Conservation (phyloP, 345 rosid species). For the Aquilaria malaccensis region DNA sequence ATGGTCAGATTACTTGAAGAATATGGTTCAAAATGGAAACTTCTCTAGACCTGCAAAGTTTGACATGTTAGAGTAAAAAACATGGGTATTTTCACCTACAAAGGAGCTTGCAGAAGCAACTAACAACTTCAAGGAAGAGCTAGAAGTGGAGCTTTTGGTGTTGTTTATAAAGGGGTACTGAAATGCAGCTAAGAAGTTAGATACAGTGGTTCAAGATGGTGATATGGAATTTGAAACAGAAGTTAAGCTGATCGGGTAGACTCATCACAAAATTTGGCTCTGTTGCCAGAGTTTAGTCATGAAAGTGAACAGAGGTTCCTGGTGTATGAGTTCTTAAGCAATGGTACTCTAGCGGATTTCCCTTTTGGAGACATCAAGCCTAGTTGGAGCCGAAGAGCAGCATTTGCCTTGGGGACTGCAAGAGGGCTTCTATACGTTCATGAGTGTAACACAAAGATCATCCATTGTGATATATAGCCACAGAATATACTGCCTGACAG, state of each 20-base stretch:
- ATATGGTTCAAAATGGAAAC: too few relatives aligned
- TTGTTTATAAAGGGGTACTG: slow-evolving; percentile 30
- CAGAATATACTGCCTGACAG: slow-evolving; percentile 36
- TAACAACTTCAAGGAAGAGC: slow-evolving; percentile 14
- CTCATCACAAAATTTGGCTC: slow-evolving; percentile 34
- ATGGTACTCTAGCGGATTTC: slow-evolving; percentile 22
- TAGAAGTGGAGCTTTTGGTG: slow-evolving; percentile 36
- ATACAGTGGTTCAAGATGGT: slow-evolving; percentile 3
- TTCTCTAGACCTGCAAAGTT: too few relatives aligned
- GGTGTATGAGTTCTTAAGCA: slow-evolving; percentile 32
- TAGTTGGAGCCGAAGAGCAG: slow-evolving; percentile 28
- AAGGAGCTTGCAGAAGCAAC: slow-evolving; percentile 9
- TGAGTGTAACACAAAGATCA: slow-evolving; percentile 33
- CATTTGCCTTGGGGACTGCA: slow-evolving; percentile 36
- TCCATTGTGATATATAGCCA: slow-evolving; percentile 45
- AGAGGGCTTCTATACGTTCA: slow-evolving; percentile 37
- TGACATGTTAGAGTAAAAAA: too few relatives aligned
- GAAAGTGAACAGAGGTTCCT: slow-evolving; percentile 23
- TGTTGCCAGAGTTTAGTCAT: slow-evolving; percentile 30
- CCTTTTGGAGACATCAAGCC: slow-evolving; percentile 23
- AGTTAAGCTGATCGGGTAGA: slow-evolving; percentile 23
- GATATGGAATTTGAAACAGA: slow-evolving; percentile 32
- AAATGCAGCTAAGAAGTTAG: slow-evolving; percentile 31
- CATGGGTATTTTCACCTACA: too few relatives aligned
- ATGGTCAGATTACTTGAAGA: too few relatives aligned